phyloP scores from a whole-genome alignment of 1,139 yeast species.

The Starmera stellimalicola region DNA sequence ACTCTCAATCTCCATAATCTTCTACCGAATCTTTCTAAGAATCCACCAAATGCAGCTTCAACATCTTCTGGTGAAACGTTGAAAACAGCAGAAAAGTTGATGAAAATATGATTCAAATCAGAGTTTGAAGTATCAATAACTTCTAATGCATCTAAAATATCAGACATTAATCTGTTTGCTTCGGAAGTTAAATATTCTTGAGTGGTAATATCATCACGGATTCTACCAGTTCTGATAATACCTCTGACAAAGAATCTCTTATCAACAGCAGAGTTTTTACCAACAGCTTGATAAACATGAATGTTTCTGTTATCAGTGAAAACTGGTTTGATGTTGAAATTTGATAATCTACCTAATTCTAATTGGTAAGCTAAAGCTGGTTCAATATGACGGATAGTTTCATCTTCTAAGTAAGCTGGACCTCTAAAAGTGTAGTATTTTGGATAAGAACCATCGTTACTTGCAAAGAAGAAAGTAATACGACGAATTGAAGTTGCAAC shows the following conservation, averaged over 20 bases:
- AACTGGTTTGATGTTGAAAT: slow-evolving; percentile 89
- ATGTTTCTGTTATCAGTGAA: slow-evolving; percentile 96
- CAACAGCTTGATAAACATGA: slow-evolving; percentile 94
- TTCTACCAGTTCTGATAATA: slow-evolving; percentile 90
- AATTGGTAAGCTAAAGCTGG: slow-evolving; percentile 97
- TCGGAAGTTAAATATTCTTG: slow-evolving; percentile 93
- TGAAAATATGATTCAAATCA: slow-evolving; percentile 92
- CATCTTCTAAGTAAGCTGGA: slow-evolving; percentile 72
- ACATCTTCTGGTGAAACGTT: slow-evolving; percentile 92
- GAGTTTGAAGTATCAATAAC: slow-evolving; percentile 91
- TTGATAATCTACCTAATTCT: slow-evolving; percentile 88
- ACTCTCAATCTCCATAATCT: slow-evolving; percentile 94
- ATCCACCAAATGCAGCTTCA: slow-evolving; percentile 95
- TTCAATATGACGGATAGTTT: slow-evolving; percentile 93
- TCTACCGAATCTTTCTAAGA: slow-evolving; percentile 95
- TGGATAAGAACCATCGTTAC: slow-evolving; percentile 80
- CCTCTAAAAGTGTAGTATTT: slow-evolving; percentile 93
- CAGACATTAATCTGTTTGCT: slow-evolving; percentile 92
- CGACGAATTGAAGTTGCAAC: slow-evolving; percentile 73
- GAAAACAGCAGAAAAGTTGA: slow-evolving; percentile 91
- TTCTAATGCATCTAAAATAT: slow-evolving; percentile 89
- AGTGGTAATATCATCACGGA: slow-evolving; percentile 85
- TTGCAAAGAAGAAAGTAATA: slow-evolving; percentile 82
- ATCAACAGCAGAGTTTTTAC: slow-evolving; percentile 88
- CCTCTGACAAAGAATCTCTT: slow-evolving; percentile 96